phyloP scores from a whole-genome alignment of 73 alveolate species.

The Paramecium tetraurelia region DNA sequence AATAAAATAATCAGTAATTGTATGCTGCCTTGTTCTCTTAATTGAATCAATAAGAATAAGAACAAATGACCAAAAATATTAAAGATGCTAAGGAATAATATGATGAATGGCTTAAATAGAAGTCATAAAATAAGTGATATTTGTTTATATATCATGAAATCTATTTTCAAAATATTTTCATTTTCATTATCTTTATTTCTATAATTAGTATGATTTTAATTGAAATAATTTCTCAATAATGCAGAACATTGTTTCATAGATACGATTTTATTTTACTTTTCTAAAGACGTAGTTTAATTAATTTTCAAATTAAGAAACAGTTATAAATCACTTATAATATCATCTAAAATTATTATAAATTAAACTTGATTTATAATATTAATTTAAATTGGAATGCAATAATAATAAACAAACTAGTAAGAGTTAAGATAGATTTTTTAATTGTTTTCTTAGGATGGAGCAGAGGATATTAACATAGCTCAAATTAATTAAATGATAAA shows the following conservation, averaged over 20 bases:
- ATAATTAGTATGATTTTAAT: too few species aligned
- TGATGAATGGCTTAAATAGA: slow-evolving; percentile 39
- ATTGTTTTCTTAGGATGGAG: neutral
- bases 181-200: neutral
- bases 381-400: neutral
- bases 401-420: neutral
- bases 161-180: neutral
- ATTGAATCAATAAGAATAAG: neutral
- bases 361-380: too few species aligned
- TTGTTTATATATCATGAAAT: neutral
- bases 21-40: neutral
- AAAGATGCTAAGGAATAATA: slow-evolving; percentile 36
- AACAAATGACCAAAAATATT: neutral
- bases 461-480: neutral
- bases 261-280: too few species aligned
- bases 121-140: neutral
- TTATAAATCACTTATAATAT: too few species aligned
- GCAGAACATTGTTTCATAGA: too few species aligned
- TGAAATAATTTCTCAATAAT: neutral
- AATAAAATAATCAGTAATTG: neutral
- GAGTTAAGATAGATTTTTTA: neutral
- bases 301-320: too few species aligned
- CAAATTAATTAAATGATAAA: neutral
- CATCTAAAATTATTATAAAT: too few species aligned
- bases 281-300: too few species aligned